Base-by-base conservation (phyloP, 257 asterid species). In the Gynochthodes officinalis region DNA sequence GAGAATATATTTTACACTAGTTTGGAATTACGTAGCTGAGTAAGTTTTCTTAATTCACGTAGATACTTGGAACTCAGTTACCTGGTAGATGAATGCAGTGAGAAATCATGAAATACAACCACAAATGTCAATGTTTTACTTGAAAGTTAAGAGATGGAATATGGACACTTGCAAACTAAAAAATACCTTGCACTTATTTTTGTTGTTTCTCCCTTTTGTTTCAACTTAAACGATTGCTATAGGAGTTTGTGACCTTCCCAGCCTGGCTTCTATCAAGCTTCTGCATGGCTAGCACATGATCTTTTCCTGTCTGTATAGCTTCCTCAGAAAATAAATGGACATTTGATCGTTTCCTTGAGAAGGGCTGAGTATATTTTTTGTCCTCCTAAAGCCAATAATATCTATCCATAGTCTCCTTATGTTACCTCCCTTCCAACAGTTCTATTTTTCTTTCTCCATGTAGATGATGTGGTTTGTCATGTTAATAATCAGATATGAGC, bases 1-100 rank as follows among this genome's bases (percentile, higher is more conserved):
- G 99, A 84, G 87, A 61, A 87, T 91, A 85, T 94, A 94, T 71
- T 94, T 94, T 73, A 48, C 78, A 21, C 96, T 94, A 68, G 95
- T 89, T 66, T 82, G 72, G 89, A 83, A 84, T 78, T 87, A 79
- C 65, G 86, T 94, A 67, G 74, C 85, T 28, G 87, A 88, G 99
- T 94, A 84, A 87, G 99, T 86, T 80, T 72, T 81, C 80, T 66
- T 35, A 35, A 64, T 50, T 76, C 63, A 21, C 52, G 39, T 46
- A 28, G n/a, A 52, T 25, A 48, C 37, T 63, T 23, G n/a, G 18
- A 33, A 19, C 18, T 37, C 18, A 9, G 2, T 35, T 11, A 61
- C 46, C 28, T 15, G 1, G 67, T 61, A 0, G 46, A 35, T 61
- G 12, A 35, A 18, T 32, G 8, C 44, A 16, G n/a, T 33, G 46